phyloP scores from a whole-genome alignment of 1,139 yeast species.

The Diutina scorzettiae region DNA sequence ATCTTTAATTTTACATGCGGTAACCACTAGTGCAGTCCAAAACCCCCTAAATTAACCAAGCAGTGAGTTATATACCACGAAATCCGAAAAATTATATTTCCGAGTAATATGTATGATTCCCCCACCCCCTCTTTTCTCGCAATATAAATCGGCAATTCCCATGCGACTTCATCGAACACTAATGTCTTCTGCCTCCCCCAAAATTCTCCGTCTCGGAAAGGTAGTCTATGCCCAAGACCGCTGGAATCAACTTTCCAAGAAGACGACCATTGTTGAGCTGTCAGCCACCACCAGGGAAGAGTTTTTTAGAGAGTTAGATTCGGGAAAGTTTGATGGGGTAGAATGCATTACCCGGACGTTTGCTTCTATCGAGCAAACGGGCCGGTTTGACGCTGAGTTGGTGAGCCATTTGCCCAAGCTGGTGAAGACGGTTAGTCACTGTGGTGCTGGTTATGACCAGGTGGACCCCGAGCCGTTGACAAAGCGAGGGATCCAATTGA shows the following conservation, averaged over 20 bases:
- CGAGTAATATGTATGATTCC: no score
- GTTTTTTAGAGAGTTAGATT: slow-evolving; percentile 36
- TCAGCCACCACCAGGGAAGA: slow-evolving; percentile 34
- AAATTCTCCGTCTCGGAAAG: slow-evolving; percentile 43
- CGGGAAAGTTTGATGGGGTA: slow-evolving; percentile 34
- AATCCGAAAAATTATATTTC: no score
- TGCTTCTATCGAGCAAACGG: slow-evolving; percentile 39
- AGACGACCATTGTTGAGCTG: slow-evolving; percentile 41
- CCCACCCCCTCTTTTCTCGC: no score
- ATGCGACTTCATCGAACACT: no score
- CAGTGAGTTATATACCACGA: no score
- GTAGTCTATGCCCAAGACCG: slow-evolving; percentile 40
- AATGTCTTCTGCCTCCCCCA: background rate
- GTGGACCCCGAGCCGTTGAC: slow-evolving; percentile 45
- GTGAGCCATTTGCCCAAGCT: slow-evolving; percentile 46
- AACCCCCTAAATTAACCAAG: no score
- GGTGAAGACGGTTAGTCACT: slow-evolving; percentile 57
- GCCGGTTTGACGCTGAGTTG: slow-evolving; percentile 67
- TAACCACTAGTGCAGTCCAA: no score
- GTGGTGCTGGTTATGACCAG: slow-evolving; percentile 94
- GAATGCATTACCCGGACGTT: slow-evolving; percentile 42
- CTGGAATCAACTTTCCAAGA: slow-evolving; percentile 37
- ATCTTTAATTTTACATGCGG: no score
- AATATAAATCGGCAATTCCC: no score
- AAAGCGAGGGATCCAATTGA: slow-evolving; percentile 19